Percentiles rank a stretch among this genome's conserved stretches.
phyloP scores from a whole-genome alignment of 1,139 yeast species.

The Scheffersomyces lignicola region DNA sequence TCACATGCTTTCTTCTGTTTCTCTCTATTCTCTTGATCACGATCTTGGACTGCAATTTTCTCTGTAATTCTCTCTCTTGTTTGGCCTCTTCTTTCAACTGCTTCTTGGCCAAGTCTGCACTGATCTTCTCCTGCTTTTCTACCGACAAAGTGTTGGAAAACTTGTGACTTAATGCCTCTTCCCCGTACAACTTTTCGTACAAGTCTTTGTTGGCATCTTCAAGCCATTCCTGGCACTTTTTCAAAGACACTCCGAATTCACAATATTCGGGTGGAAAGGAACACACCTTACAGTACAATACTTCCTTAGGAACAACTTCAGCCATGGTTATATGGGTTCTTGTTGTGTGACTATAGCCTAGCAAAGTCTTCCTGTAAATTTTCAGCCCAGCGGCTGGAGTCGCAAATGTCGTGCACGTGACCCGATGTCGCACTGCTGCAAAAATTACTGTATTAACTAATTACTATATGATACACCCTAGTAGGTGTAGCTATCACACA shows the following conservation, averaged over 20 bases:
- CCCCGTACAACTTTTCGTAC: conserved; percentile 61
- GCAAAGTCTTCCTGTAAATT: too few species aligned
- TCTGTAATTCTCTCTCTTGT: conserved; percentile 80
- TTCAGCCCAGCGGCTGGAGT: too few species aligned
- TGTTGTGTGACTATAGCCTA: too few species aligned
- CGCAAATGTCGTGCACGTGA: too few species aligned
- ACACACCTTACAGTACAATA: conserved; percentile 81
- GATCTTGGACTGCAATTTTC: conserved; percentile 77
- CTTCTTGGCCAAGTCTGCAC: conserved; percentile 77
- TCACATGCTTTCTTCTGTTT: conserved; percentile 84
- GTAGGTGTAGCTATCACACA: conserved; percentile 18
- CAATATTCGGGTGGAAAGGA: conserved; percentile 91
- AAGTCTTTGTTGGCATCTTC: conserved; percentile 56
- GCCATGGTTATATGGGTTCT: too few species aligned
- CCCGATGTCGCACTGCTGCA: too few species aligned
- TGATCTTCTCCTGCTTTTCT: conserved; percentile 81
- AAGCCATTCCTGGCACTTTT: conserved; percentile 86
- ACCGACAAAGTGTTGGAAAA: conserved; percentile 57
- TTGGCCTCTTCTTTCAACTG: conserved; percentile 89
- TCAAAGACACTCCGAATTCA: conserved; percentile 82
- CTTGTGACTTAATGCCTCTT: conserved; percentile 51
- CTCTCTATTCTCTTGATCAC: conserved; percentile 85
- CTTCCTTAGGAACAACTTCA: conserved; percentile 42
- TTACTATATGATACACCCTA: too few species aligned
- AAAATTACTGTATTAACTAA: too few species aligned